Evolutionary conservation across 2,329 filamentous ascomycete genomes (phyloP), one percentile per base, ranked within the genome.

Genomic region (Botryotinia calthae): DNA sequence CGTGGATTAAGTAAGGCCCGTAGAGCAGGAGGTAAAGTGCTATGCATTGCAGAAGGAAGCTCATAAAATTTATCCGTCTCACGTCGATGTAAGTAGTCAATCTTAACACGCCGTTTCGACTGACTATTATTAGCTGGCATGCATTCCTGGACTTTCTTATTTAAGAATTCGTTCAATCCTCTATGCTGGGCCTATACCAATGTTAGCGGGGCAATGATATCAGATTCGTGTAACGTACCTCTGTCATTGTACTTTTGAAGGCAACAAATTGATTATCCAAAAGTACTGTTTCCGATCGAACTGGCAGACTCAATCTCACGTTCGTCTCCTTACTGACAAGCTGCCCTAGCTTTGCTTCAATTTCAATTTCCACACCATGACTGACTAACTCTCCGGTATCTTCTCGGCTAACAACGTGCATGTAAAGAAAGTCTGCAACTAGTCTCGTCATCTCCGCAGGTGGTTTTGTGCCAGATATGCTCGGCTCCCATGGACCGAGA

Each of bases 321-420:
- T 91, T 88, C 10, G 89, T 92, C 74, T 91, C 88, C 79, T 89
- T 90, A 81, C 93, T 90, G 73, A 95, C 88, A 22, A 98, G 86
- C 40, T 90, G 91, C 28, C 96, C 96, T 65, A 98, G 85, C 82
- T 98, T 98, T 16, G 94, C 96, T 83, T 99, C 96, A 71, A 99
- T 93, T 82, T 99, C 96, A 70, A 98, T 90, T 74, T 93, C 88
- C 22, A 94, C 91, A 10, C 89, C 89, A 25, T 88, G 86, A 69
- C 87, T 87, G 25, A 84, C 82, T 31, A 92, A 87, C 76, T 92
- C 89, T 46, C 86, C 86, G 54, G 90, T 85, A 76, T 93, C 89
- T n/a, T 87, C 85, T 74, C 90, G 89, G 69, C 86, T 84, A 10
- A 96, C 86, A 28, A 96, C 90, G 72, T 91, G 86, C 65, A 88